Conservation (phyloP, 2,329 filamentous ascomycete genomes). For the Aspergillus versicolor region DNA sequence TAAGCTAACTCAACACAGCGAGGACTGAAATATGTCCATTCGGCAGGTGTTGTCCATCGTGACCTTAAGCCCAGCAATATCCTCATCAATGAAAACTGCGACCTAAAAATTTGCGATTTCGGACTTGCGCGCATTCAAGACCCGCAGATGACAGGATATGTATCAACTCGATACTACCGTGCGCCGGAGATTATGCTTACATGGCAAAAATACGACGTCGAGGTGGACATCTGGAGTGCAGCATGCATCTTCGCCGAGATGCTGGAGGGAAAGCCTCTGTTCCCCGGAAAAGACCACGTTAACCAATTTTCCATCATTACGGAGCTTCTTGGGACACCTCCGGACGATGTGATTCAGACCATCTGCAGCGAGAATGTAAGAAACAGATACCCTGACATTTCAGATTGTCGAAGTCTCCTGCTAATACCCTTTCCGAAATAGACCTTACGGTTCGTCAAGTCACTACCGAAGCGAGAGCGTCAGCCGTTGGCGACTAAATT, state of each 20-base stretch:
- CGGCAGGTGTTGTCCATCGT: conserved; percentile 93
- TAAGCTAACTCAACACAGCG: conserved; percentile 58
- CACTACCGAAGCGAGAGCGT: conserved; percentile 88
- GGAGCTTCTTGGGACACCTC: conserved; percentile 90
- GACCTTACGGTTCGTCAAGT: conserved; percentile 97
- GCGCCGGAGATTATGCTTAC: conserved; percentile 99
- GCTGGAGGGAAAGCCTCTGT: conserved; percentile 96
- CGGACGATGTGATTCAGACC: conserved; percentile 96
- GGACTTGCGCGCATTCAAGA: conserved; percentile 96
- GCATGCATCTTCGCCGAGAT: conserved; percentile 99
- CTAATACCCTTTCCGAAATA: conserved; percentile 40
- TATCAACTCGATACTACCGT: conserved; percentile 97
- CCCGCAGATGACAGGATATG: conserved; percentile 99
- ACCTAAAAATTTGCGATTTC: conserved; percentile 99
- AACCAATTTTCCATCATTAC: conserved; percentile 99
- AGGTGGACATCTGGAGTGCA: conserved; percentile 99
- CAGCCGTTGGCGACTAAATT: conserved; percentile 87
- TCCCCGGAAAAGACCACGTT: conserved; percentile 98
- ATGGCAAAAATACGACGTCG: conserved; percentile 99
- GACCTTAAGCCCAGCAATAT: conserved; percentile 99
- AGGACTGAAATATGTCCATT: conserved; percentile 98
- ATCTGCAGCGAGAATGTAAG: conserved; percentile 97
- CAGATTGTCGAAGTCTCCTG: conserved; percentile 4
- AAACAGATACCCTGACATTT: conserved; percentile 2
- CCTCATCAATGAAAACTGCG: conserved; percentile 98